Evolutionary conservation across 2,329 filamentous ascomycete species (phyloP).

Genomic region (Coleophoma cylindrospora): DNA sequence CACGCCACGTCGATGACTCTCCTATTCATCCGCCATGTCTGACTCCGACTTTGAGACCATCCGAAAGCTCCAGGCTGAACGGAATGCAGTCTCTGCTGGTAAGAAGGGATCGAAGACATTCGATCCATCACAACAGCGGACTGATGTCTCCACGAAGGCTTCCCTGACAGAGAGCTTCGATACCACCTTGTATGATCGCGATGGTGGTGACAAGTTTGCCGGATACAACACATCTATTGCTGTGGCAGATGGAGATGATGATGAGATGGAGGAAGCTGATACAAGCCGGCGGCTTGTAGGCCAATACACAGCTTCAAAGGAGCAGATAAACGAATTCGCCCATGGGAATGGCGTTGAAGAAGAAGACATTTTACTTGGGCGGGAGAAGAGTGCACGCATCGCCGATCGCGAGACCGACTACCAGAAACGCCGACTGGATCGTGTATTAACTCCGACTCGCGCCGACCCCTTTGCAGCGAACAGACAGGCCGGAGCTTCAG

Average conservation of each 20-base stretch:
- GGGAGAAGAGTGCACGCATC: constrained; percentile 87
- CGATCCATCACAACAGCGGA: constrained; percentile 74
- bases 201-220: constrained; percentile 73
- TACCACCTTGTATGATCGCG: constrained; percentile 77
- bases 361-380: constrained; percentile 79
- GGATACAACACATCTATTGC: constrained; percentile 92
- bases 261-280: constrained; percentile 70
- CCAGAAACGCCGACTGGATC: constrained; percentile 90
- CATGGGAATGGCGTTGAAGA: constrained; percentile 82
- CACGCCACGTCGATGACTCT: neutral
- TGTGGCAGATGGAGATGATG: constrained; percentile 70
- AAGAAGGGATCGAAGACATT: constrained; percentile 81
- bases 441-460: constrained; percentile 78
- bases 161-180: constrained; percentile 89
- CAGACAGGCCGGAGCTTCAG: constrained; percentile 58
- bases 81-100: constrained; percentile 71
- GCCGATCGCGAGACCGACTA: constrained; percentile 94
- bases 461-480: constrained; percentile 82
- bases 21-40: constrained; percentile 43
- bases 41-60: constrained; percentile 84
- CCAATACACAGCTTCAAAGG: constrained; percentile 90
- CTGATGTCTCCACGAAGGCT: constrained; percentile 81
- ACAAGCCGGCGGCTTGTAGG: constrained; percentile 76
- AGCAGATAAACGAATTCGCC: constrained; percentile 92
- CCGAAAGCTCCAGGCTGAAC: constrained; percentile 85